Conservation (phyloP, 73 alveolate genomes). For the Stentor coeruleus region DNA sequence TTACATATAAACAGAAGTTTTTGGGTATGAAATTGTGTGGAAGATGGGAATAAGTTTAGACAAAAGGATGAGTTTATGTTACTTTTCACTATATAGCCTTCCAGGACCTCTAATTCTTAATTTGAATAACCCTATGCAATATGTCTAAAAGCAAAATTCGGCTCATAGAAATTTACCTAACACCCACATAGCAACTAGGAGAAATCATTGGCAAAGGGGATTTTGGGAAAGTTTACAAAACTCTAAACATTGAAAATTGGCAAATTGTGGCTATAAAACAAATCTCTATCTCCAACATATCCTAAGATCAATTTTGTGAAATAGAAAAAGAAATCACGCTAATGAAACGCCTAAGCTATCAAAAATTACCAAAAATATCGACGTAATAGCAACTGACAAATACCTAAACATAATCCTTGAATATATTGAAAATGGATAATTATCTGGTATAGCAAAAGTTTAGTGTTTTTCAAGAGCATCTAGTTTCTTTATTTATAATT, state of each 20-base stretch:
- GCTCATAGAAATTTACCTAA: slow-evolving; percentile 46
- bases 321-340: slow-evolving; percentile 82
- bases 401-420: slow-evolving; percentile 87
- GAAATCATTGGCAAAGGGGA: slow-evolving; percentile 93
- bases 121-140: not conserved
- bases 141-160: slow-evolving; percentile 9
- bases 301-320: slow-evolving; percentile 73
- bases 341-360: slow-evolving; percentile 83
- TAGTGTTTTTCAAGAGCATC: slow-evolving; percentile 87
- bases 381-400: slow-evolving; percentile 84
- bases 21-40: too few relatives aligned
- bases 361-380: slow-evolving; percentile 94
- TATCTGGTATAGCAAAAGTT: slow-evolving; percentile 78
- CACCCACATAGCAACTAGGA: slow-evolving; percentile 36
- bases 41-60: too few relatives aligned
- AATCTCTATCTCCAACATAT: slow-evolving; percentile 62
- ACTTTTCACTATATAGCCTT: too few relatives aligned
- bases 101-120: too few relatives aligned
- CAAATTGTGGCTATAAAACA: slow-evolving; percentile 93
- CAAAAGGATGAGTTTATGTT: too few relatives aligned
- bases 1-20: too few relatives aligned
- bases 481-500: slow-evolving; percentile 80
- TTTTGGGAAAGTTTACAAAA: slow-evolving; percentile 93
- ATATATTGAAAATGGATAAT: slow-evolving; percentile 91
- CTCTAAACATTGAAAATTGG: slow-evolving; percentile 84